Evolutionary conservation across 2,329 filamentous ascomycete genomes (phyloP), one percentile per base, ranked within the genome.

Genomic region (Boeremia exigua): DNA sequence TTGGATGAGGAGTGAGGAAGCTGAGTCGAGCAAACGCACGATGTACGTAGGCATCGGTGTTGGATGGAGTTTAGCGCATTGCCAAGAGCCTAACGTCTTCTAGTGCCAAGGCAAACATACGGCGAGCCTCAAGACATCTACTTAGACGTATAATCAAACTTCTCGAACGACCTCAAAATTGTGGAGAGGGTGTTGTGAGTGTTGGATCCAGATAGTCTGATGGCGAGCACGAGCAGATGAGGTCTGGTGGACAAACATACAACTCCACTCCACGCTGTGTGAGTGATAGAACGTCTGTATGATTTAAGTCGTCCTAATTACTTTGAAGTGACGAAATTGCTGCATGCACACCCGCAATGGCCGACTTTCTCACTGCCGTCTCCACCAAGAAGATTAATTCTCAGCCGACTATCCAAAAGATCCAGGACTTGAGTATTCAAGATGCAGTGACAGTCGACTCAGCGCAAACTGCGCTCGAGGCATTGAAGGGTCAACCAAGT

Each of bases 401-500:
- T 7, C 49, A 68, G 52, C 57, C 61, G 51, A 37, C 63, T 11
- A 48, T 66, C 30, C 50, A 62, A 25, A 55, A 67, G 29, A 50
- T 62, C n/a, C 50, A 60, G 15, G 50, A 34, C 33, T 37, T 56
- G 39, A 55, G 49, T 28, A 54, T 58, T 28, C 59, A 56, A 46
- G 56, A 64, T 44, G 40, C 48, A 34, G 37, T 60, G 38, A 23
- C 36, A 11, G 57, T 76, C 28, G 56, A 67, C 19, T 71, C 75
- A 10, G 67, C 78, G 23, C 68, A 76, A 34, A 84, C 86, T 56
- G 84, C 81, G 9, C 74, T 91, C n/a, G 80, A 86, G 36, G 77
- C 79, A 2, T 75, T 92, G 11, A 86, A 82, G 59, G 80, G 75
- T 36, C 83, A 91, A 62, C 89, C 89, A 3, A 82, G 84, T 65